These are phyloP conservation scores for Asterionellopsis glacialis DNA, from an alignment of 108 stramenopile genomes.

Conservation along the genomic window DNA sequence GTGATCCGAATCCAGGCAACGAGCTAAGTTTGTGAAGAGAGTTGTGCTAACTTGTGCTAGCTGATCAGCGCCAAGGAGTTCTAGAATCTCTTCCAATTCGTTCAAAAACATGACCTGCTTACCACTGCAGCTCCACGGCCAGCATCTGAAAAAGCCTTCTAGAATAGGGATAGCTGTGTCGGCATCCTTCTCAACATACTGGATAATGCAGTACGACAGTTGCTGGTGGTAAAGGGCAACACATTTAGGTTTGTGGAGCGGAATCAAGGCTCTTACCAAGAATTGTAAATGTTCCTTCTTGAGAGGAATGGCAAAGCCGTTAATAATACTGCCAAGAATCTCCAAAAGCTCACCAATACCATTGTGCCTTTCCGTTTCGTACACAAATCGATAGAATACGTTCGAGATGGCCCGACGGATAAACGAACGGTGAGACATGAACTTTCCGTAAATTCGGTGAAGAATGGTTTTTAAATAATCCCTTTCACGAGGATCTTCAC, in stretches of 20 bases:
- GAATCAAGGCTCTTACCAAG: slow-evolving; percentile 92
- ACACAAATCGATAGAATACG: slow-evolving; percentile 95
- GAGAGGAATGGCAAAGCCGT: slow-evolving; percentile 95
- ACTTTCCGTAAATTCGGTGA: slow-evolving; percentile 99
- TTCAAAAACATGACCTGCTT: slow-evolving; percentile 97
- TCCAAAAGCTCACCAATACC: slow-evolving; percentile 98
- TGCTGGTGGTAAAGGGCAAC: slow-evolving; percentile 98
- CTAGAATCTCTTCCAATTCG: slow-evolving; percentile 97
- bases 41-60: slow-evolving; percentile 79
- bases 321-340: slow-evolving; percentile 97
- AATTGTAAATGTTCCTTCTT: slow-evolving; percentile 98
- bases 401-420: slow-evolving; percentile 96
- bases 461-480: slow-evolving; percentile 99
- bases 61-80: slow-evolving; percentile 88
- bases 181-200: slow-evolving; percentile 99
- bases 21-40: slow-evolving; percentile 86
- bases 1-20: slow-evolving; percentile 92
- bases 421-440: slow-evolving; percentile 97
- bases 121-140: slow-evolving; percentile 93
- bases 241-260: slow-evolving; percentile 97
- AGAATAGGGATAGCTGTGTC: slow-evolving; percentile 96
- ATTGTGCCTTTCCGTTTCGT: slow-evolving; percentile 96
- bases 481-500: slow-evolving; percentile 97
- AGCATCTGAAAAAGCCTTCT: slow-evolving; percentile 94
- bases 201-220: slow-evolving; percentile 98